A percentile compares a stretch with the other conserved stretches of the same genome.
Conservation (phyloP, 1,139 yeast genomes). For the Pichia sp. region DNA sequence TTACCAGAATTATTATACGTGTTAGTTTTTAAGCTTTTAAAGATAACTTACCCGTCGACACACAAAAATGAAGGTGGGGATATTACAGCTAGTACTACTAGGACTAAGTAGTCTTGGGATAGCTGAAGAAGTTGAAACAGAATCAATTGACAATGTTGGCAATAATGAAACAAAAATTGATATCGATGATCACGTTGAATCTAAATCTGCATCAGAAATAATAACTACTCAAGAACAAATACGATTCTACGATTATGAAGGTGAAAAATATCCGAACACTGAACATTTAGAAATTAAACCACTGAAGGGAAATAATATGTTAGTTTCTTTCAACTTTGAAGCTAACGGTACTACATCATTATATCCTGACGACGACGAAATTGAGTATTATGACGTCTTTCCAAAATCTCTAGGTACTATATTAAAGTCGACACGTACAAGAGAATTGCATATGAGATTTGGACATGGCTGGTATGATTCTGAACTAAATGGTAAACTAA, state of each 20-base stretch:
- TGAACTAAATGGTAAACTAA: slow-evolving; percentile 80
- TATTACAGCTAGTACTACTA: not conserved
- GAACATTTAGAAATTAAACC: slow-evolving; percentile 63
- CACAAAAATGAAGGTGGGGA: not conserved
- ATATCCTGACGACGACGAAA: slow-evolving; percentile 25
- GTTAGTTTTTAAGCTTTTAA: not conserved
- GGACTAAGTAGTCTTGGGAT: not conserved
- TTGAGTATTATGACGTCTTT: slow-evolving; percentile 63
- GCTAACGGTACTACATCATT: slow-evolving; percentile 44
- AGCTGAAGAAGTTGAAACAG: not conserved
- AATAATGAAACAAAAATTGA: not conserved
- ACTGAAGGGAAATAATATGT: slow-evolving; percentile 59
- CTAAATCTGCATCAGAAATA: not conserved
- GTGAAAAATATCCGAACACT: slow-evolving; percentile 37
- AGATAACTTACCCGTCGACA: not conserved
- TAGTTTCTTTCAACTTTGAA: slow-evolving; percentile 64
- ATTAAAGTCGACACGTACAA: slow-evolving; percentile 55
- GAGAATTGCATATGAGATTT: slow-evolving; percentile 77
- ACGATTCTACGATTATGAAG: slow-evolving; percentile 4
- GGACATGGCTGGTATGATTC: slow-evolving; percentile 97
- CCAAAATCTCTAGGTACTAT: slow-evolving; percentile 82
- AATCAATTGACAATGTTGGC: not conserved
- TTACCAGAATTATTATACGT: not conserved
- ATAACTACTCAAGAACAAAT: not conserved
- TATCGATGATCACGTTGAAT: not conserved